Base-by-base conservation (phyloP, 78 protist species). In the Isochrysis galbana region DNA sequence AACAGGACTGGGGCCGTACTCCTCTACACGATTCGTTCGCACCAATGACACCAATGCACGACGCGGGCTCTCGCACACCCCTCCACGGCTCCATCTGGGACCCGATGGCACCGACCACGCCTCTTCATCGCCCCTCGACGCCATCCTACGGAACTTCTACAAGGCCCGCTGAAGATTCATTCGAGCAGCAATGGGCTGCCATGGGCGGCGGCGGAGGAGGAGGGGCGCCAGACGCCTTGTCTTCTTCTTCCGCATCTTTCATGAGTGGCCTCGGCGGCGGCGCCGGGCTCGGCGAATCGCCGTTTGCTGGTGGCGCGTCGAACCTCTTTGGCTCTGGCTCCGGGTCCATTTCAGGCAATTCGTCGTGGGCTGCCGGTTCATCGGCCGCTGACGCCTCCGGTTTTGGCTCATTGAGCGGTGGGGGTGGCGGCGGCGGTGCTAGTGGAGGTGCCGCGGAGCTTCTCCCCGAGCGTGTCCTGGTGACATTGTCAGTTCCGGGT, bases 1-100 rank as follows among this genome's bases (percentile, higher is more conserved):
- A n/a, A n/a, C n/a, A n/a, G n/a, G n/a, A n/a, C n/a, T n/a, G n/a
- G n/a, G n/a, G n/a, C n/a, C n/a, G n/a, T n/a, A n/a, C n/a, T n/a
- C n/a, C n/a, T n/a, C n/a, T n/a, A n/a, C n/a, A n/a, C n/a, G n/a
- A 54, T 54, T 4, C 42, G 14, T 72, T 72, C 42, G 82, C 82
- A 21, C 82, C 84, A 46, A 4, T 3, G 46, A 77, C 84, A 46
- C 84, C 84, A 19, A 77, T 77, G 84, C 84, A 77, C 84, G 84
- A 77, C 41, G 80, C n/a, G 36, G n/a, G 44, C 46, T 5, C 46
- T 42, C 44, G 82, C 80, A 70, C 80, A 1, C 80, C 80, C 44
- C 1, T 70, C 29, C 80, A 70, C 80, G 39, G 41, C 41, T n/a
- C 80, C 29, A 1, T 2, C 41, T 70, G 80, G 80, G 80, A 70